Evolutionary conservation across 2,329 filamentous ascomycete species (phyloP).

Genomic region (Botrytis fabae): DNA sequence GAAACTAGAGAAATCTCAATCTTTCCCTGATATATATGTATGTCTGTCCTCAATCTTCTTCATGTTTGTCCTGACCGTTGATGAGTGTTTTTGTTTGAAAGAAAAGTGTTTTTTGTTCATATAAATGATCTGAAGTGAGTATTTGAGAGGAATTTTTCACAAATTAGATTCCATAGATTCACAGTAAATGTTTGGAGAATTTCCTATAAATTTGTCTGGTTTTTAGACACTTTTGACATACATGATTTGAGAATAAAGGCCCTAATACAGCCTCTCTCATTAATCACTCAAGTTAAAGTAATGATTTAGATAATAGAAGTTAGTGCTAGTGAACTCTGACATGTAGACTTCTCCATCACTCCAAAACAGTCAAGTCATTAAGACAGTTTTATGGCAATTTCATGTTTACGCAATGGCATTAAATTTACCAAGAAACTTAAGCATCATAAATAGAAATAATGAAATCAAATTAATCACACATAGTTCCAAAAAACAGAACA

Average conservation of each 20-base stretch:
- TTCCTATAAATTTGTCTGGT: neutral
- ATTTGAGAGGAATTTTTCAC: neutral
- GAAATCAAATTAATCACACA: neutral
- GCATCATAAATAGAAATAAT: neutral
- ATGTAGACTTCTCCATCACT: neutral
- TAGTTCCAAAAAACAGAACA: neutral
- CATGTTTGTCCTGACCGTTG: neutral
- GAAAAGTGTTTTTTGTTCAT: neutral
- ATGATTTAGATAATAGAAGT: neutral
- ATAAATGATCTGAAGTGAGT: neutral
- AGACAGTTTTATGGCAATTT: neutral
- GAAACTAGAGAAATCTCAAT: neutral
- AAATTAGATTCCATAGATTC: accelerated
- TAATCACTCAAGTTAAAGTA: neutral
- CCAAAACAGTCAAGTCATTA: neutral
- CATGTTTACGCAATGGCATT: neutral
- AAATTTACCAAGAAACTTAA: neutral
- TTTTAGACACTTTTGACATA: neutral
- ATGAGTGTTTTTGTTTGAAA: neutral
- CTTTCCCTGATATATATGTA: too few relatives aligned
- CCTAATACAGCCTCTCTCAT: neutral
- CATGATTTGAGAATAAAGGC: neutral
- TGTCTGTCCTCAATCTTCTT: neutral
- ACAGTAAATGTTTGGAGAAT: neutral
- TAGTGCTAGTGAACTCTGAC: neutral